These are phyloP conservation scores for Colletotrichum navitas DNA, from an alignment of 2,329 filamentous ascomycete species.

Conservation along the genomic window DNA sequence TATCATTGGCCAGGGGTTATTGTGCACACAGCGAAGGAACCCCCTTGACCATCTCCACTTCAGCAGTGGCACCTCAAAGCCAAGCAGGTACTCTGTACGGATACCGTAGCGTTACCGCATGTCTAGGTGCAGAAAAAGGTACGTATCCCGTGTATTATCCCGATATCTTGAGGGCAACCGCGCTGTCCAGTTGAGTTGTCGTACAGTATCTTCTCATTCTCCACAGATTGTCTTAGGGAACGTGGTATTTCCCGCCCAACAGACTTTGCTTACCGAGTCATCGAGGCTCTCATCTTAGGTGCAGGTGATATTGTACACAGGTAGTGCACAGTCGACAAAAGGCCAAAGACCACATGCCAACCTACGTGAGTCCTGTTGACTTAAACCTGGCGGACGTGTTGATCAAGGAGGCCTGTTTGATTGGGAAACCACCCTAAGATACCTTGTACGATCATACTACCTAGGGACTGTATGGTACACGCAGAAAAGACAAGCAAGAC, in stretches of 20 bases:
- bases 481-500: neutral
- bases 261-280: neutral
- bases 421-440: neutral
- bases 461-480: neutral
- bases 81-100: conserved; percentile 20
- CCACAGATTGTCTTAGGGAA: conserved; percentile 15
- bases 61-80: neutral
- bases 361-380: conserved; percentile 21
- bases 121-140: neutral
- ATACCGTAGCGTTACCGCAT: neutral
- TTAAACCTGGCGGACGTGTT: conserved; percentile 11
- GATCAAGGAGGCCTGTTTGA: conserved; percentile 1
- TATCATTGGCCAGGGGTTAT: conserved; percentile 34
- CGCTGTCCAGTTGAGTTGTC: conserved; percentile 12
- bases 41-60: conserved; percentile 12
- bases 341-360: neutral
- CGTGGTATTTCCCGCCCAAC: conserved; percentile 5
- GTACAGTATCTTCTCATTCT: conserved; percentile 11
- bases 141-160: conserved; percentile 12
- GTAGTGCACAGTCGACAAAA: neutral
- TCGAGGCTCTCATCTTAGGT: conserved; percentile 2
- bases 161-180: conserved; percentile 30
- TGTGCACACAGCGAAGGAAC: conserved; percentile 4
- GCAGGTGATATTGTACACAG: neutral
- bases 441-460: neutral